Evolutionary conservation across 257 asterid genomes (phyloP).

Genomic region (Fraxinus americana): DNA sequence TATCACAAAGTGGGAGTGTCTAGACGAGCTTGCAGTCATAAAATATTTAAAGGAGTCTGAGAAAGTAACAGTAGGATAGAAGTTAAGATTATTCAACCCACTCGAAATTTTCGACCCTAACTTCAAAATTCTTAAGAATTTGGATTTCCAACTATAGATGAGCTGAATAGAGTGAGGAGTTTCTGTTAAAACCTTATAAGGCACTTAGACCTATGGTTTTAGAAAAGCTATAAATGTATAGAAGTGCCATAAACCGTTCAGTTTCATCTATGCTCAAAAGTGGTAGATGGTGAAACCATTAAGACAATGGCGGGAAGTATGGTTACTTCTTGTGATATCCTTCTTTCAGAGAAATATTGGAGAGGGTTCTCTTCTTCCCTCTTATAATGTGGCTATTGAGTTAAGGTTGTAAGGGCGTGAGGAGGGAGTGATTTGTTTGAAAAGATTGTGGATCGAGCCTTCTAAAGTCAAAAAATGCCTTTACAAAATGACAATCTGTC

Average conservation of each 20-base stretch:
- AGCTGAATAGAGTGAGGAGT: background rate
- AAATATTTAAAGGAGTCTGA: too few relatives aligned
- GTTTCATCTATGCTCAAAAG: background rate
- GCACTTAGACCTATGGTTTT: background rate
- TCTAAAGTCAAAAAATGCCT: conserved; percentile 1
- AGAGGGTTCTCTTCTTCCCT: background rate
- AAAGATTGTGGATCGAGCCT: conserved; percentile 8
- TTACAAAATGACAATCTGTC: conserved; percentile 2
- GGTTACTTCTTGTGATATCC: background rate
- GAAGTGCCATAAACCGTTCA: background rate
- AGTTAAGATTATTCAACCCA: background rate
- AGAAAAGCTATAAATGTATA: background rate
- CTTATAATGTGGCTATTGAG: background rate
- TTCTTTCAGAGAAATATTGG: background rate
- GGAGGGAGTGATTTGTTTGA: background rate
- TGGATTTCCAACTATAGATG: background rate
- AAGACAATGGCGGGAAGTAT: background rate
- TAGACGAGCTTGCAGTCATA: background rate
- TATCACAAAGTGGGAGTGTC: background rate
- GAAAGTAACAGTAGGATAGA: background rate
- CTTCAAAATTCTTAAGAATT: background rate
- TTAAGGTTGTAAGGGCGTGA: background rate
- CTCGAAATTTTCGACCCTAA: background rate
- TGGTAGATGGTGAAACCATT: conserved; percentile 10
- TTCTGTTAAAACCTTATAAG: background rate